Percentiles rank a stretch among this genome's conserved stretches.
phyloP scores from a whole-genome alignment of 2,329 filamentous ascomycete genomes.

The Fusarium gaditjirri region DNA sequence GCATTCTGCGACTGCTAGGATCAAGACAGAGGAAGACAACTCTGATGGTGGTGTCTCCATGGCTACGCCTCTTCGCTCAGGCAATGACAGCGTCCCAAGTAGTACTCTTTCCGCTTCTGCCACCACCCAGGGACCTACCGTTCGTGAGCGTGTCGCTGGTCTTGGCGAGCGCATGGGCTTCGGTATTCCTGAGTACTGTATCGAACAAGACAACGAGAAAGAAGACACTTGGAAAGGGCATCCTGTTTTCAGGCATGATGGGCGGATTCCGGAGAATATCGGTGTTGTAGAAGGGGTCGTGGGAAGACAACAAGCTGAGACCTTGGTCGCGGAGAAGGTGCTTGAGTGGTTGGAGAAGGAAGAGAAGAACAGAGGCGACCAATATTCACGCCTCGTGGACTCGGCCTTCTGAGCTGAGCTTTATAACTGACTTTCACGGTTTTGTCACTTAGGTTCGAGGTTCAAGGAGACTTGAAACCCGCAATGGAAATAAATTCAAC shows the following conservation, averaged over 20 bases:
- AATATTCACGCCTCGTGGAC: not conserved
- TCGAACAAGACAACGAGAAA: slow-evolving; percentile 36
- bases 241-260: slow-evolving; percentile 48
- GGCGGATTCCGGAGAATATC: slow-evolving; percentile 46
- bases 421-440: not conserved
- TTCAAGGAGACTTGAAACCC: not conserved
- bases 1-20: slow-evolving; percentile 13
- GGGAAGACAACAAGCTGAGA: slow-evolving; percentile 50
- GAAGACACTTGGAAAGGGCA: slow-evolving; percentile 51
- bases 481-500: not conserved
- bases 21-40: slow-evolving; percentile 28
- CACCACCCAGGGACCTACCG: not conserved
- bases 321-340: slow-evolving; percentile 54
- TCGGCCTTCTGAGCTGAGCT: not conserved
- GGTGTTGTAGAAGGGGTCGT: slow-evolving; percentile 49
- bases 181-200: slow-evolving; percentile 48
- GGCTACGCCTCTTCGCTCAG: not conserved
- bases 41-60: slow-evolving; percentile 16
- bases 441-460: not conserved
- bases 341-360: slow-evolving; percentile 50
- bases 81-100: not conserved
- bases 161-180: slow-evolving; percentile 51
- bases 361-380: slow-evolving; percentile 14
- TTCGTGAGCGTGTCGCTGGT: slow-evolving; percentile 44
- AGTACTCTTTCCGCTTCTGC: not conserved